phyloP scores from a whole-genome alignment of 306 rosid genomes.

The Prunus campanulata region DNA sequence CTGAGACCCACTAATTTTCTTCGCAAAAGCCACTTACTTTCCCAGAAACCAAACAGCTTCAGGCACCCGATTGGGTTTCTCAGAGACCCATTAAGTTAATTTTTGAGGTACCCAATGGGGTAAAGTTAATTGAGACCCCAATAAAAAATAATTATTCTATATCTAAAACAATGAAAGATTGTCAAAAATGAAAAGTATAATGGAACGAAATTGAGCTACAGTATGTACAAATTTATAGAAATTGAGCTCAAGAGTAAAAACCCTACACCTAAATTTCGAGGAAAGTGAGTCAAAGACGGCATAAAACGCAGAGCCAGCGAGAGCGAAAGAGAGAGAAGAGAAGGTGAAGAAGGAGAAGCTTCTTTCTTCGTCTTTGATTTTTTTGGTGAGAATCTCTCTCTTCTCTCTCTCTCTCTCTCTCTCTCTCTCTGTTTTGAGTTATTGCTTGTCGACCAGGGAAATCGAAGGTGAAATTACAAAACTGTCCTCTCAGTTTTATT shows the following conservation, averaged over 20 bases:
- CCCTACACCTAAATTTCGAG: constrained; percentile 16
- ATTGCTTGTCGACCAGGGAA: constrained; percentile 17
- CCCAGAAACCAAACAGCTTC: background rate
- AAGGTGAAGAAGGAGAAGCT: constrained; percentile 8
- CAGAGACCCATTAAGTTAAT: background rate
- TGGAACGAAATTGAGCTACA: constrained; percentile 12
- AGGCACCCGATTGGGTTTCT: background rate
- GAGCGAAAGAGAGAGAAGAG: constrained; percentile 31
- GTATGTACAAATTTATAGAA: constrained; percentile 28
- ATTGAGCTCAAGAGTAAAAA: background rate
- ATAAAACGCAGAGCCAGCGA: constrained; percentile 21
- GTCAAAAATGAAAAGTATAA: background rate
- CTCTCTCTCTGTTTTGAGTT: background rate
- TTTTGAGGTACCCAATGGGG: background rate
- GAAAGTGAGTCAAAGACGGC: constrained; percentile 51
- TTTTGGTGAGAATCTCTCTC: constrained; percentile 8
- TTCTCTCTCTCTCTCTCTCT: background rate
- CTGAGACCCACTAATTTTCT: constrained; percentile 5
- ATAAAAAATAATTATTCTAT: background rate
- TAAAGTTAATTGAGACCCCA: background rate
- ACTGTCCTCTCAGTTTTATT: constrained; percentile 14
- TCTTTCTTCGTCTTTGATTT: constrained; percentile 18
- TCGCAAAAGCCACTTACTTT: background rate
- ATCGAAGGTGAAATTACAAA: constrained; percentile 10
- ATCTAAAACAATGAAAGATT: background rate